phyloP scores from a whole-genome alignment of 1,284 basidiomycete species.

The Malassezia caprae region DNA sequence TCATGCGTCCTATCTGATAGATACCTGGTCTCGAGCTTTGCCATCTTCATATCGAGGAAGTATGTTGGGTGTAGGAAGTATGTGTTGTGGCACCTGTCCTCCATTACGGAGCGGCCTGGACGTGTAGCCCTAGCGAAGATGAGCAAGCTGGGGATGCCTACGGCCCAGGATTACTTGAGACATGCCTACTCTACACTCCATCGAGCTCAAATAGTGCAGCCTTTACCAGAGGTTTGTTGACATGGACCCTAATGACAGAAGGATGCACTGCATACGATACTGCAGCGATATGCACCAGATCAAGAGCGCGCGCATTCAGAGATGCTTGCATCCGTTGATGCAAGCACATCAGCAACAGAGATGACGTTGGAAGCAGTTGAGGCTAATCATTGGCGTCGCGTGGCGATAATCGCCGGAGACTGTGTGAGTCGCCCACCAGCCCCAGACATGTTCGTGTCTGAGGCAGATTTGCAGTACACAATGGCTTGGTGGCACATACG shows the following conservation, averaged over 20 bases:
- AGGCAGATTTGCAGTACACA: background rate
- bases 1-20: background rate
- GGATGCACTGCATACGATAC: background rate
- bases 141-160: background rate
- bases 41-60: background rate
- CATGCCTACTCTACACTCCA: background rate
- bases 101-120: too few species aligned
- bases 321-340: background rate
- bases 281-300: slow-evolving; percentile 6
- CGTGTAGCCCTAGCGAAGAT: background rate
- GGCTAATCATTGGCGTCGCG: slow-evolving; percentile 2
- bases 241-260: background rate
- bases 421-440: background rate
- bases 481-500: slow-evolving; percentile 16
- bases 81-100: background rate
- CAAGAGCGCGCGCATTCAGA: background rate
- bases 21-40: background rate
- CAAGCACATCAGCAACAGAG: background rate
- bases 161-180: background rate
- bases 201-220: background rate
- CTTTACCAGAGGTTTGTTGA: background rate
- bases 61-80: background rate
- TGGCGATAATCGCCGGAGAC: background rate
- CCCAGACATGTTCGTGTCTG: background rate
- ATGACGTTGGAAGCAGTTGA: background rate